phyloP scores from a whole-genome alignment of 2,329 filamentous ascomycete genomes.

The Clarireedia homoeocarpa region DNA sequence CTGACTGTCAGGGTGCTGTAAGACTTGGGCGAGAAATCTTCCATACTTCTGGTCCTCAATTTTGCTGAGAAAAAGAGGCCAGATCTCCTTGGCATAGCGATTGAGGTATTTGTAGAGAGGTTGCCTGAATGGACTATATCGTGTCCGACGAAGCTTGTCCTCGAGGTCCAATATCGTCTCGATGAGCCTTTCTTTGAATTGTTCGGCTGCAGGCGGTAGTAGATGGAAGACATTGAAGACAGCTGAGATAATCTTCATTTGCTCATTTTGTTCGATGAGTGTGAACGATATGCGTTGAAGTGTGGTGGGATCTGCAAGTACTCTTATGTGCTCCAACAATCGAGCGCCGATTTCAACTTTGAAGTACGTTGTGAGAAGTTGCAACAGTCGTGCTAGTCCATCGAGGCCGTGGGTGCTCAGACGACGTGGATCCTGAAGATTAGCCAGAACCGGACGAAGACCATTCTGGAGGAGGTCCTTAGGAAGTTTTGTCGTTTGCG shows the following conservation, averaged over 20 bases:
- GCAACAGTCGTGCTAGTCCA: slow-evolving; percentile 80
- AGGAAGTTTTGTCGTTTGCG: slow-evolving; percentile 82
- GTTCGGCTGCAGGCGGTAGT: slow-evolving; percentile 80
- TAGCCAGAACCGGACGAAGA: slow-evolving; percentile 89
- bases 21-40: slow-evolving; percentile 80
- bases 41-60: slow-evolving; percentile 83
- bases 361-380: slow-evolving; percentile 94
- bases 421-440: slow-evolving; percentile 86
- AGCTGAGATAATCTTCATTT: slow-evolving; percentile 91
- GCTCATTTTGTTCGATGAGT: slow-evolving; percentile 82
- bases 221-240: slow-evolving; percentile 97
- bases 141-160: slow-evolving; percentile 73
- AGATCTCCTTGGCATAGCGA: slow-evolving; percentile 82
- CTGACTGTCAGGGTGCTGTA: slow-evolving; percentile 66
- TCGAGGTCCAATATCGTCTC: slow-evolving; percentile 88
- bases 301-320: slow-evolving; percentile 71
- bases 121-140: slow-evolving; percentile 82
- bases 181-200: slow-evolving; percentile 85
- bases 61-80: slow-evolving; percentile 69
- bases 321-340: slow-evolving; percentile 88
- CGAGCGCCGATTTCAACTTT: slow-evolving; percentile 95
- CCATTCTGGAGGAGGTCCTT: slow-evolving; percentile 95
- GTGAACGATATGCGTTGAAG: slow-evolving; percentile 91
- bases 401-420: slow-evolving; percentile 84
- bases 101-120: slow-evolving; percentile 92